These are phyloP conservation scores for Tulasnella sp. DNA, from an alignment of 768 basidiomycete genomes.

Conservation along the genomic window DNA sequence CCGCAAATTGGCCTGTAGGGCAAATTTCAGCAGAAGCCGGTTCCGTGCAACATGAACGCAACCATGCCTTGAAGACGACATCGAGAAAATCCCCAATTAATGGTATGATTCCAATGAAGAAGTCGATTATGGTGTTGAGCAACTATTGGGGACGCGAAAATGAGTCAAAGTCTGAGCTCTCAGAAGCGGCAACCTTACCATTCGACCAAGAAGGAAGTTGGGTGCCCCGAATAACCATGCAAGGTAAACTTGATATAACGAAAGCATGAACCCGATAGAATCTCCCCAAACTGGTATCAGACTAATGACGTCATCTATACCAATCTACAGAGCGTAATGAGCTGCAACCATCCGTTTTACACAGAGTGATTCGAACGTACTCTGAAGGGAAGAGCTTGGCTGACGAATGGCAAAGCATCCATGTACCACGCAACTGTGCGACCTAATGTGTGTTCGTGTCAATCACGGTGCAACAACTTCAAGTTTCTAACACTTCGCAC, in stretches of 20 bases:
- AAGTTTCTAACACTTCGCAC: not conserved
- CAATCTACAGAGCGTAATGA: slow-evolving; percentile 20
- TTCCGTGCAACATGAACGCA: not conserved
- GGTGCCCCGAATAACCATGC: slow-evolving; percentile 30
- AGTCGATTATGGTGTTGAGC: slow-evolving; percentile 27
- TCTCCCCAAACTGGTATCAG: slow-evolving; percentile 31
- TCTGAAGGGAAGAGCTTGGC: slow-evolving; percentile 28
- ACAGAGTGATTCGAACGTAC: not conserved
- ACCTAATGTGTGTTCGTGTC: slow-evolving; percentile 6
- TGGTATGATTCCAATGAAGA: slow-evolving; percentile 29
- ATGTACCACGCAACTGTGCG: slow-evolving; percentile 32
- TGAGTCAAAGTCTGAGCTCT: not conserved
- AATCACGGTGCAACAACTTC: not conserved
- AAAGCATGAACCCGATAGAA: slow-evolving; percentile 24
- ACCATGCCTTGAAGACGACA: slow-evolving; percentile 28
- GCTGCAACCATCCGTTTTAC: not conserved
- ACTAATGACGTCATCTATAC: slow-evolving; percentile 29
- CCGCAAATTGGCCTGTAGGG: slow-evolving; percentile 28
- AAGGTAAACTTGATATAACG: slow-evolving; percentile 31
- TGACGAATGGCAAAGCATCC: slow-evolving; percentile 30
- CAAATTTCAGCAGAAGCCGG: not conserved
- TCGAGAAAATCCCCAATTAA: slow-evolving; percentile 30
- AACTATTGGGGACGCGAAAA: not conserved
- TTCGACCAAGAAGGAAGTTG: slow-evolving; percentile 23
- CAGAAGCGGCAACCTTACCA: slow-evolving; percentile 6